phyloP scores from a whole-genome alignment of 306 rosid species.

The Sicyos edulis region DNA sequence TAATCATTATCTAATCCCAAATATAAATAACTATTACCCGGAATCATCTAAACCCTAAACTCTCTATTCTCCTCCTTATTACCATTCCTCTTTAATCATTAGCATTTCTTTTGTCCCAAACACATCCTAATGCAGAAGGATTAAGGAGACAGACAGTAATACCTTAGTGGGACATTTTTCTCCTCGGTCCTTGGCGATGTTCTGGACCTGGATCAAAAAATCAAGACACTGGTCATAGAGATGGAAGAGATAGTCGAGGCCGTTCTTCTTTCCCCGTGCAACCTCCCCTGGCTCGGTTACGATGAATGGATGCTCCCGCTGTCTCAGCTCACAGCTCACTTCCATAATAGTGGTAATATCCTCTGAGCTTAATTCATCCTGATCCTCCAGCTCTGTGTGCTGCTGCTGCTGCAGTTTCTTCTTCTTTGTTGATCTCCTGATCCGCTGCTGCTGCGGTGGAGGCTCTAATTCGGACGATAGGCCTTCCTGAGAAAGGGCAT shows the following conservation, averaged over 20 bases:
- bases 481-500: slow-evolving; percentile 91
- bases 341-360: slow-evolving; percentile 27
- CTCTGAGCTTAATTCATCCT: slow-evolving; percentile 23
- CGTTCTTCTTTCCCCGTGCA: slow-evolving; percentile 98
- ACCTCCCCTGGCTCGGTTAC: slow-evolving; percentile 98
- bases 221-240: slow-evolving; percentile 90
- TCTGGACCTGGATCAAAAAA: slow-evolving; percentile 48
- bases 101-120: no score
- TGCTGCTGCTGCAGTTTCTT: neutral
- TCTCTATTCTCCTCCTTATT: no score
- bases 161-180: slow-evolving; percentile 80
- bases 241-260: slow-evolving; percentile 86
- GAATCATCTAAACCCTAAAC: no score
- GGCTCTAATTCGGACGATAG: slow-evolving; percentile 70
- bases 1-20: no score
- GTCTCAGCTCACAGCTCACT: slow-evolving; percentile 42
- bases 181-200: no score
- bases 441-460: slow-evolving; percentile 62
- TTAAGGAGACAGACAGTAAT: no score
- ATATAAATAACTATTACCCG: no score
- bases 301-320: slow-evolving; percentile 86
- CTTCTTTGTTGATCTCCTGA: slow-evolving; percentile 20
- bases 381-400: slow-evolving; percentile 22
- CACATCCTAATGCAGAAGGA: no score
- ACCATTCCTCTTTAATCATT: no score